Base-by-base conservation (phyloP, 2,329 filamentous ascomycete genomes). In the Emergomyces africanus region DNA sequence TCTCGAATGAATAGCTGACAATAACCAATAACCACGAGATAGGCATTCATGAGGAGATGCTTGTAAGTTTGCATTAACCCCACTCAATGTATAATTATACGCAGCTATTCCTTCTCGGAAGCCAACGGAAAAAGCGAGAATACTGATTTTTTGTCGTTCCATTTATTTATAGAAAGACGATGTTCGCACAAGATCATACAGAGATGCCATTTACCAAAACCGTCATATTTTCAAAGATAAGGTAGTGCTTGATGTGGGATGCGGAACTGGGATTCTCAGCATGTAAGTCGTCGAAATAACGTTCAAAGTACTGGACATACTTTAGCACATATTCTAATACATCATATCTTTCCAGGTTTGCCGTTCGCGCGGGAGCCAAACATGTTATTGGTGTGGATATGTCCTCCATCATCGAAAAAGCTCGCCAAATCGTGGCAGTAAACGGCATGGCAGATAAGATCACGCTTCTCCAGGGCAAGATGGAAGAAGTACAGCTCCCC, bases 371-470 rank as follows among this genome's bases (percentile, higher is more conserved):
- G 62, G 94, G 94, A 71, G 94, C 94, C 61, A 97, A 96, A 79
- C 94, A 99, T 75, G 94, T 99, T 66, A 95, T 97, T 66, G 94
- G 94, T 68, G 94, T 99, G 60, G 94, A 99, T 76, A 99, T 97
- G 92, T 99, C 94, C 39, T 96, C 92, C 67, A 99, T 99, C 76
- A 96, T 99, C 77, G 90, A 95, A 78, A 99, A 99, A 82, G 94
- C 94, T 50, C 86, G 85, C 70, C 89, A 97, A 80, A 99, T 99
- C 65, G 94, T 97, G 71, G 85, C 85, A 72, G 83, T 82, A 66
- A 99, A 99, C 75, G 91, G 92, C 67, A 85, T 99, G 82, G 82
- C 87, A 57, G 88, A 92, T 78, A 95, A 96, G 83, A 96, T 99
- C 74, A 97, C 94, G 57, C 84, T 99, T 61, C 83, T 99, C 64